These are phyloP conservation scores for Salix exigua DNA, from an alignment of 345 rosid genomes.

Conservation along the genomic window DNA sequence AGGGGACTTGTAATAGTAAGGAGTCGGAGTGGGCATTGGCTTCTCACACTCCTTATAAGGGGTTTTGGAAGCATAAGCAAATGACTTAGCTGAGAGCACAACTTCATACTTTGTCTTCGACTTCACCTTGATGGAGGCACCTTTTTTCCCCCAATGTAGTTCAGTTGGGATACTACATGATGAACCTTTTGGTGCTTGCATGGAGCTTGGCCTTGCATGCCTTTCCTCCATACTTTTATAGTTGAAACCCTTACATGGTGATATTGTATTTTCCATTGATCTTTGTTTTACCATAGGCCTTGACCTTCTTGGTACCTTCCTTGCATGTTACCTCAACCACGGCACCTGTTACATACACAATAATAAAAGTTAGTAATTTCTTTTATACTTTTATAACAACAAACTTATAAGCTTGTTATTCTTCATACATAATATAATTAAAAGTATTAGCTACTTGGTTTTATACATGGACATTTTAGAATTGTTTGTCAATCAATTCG, in stretches of 20 bases:
- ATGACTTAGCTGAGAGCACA: conserved; percentile 22
- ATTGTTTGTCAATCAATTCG: too few relatives aligned
- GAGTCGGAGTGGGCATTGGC: conserved; percentile 14
- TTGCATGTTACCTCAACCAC: conserved; percentile 32
- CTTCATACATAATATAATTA: too few relatives aligned
- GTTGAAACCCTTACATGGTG: conserved; percentile 16
- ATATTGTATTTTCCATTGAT: conserved; percentile 29
- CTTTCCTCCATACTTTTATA: conserved; percentile 26
- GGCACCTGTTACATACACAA: conserved; percentile 13
- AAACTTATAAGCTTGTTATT: background rate
- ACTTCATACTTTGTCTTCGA: conserved; percentile 21
- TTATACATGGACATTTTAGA: too few relatives aligned
- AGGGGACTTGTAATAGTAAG: conserved; percentile 26
- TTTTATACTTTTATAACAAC: background rate
- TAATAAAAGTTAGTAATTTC: background rate
- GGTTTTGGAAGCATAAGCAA: conserved; percentile 33
- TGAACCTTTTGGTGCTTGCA: conserved; percentile 18
- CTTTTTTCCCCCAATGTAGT: conserved; percentile 19
- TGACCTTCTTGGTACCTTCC: conserved; percentile 13
- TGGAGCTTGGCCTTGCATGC: conserved; percentile 38
- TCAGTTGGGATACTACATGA: conserved; percentile 26
- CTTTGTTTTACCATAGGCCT: conserved; percentile 32
- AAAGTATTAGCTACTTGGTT: too few relatives aligned
- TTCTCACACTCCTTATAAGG: conserved; percentile 24
- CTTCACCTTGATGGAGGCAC: conserved; percentile 19